phyloP scores from a whole-genome alignment of 1,284 basidiomycete species.

The Ceratobasidium sp. region DNA sequence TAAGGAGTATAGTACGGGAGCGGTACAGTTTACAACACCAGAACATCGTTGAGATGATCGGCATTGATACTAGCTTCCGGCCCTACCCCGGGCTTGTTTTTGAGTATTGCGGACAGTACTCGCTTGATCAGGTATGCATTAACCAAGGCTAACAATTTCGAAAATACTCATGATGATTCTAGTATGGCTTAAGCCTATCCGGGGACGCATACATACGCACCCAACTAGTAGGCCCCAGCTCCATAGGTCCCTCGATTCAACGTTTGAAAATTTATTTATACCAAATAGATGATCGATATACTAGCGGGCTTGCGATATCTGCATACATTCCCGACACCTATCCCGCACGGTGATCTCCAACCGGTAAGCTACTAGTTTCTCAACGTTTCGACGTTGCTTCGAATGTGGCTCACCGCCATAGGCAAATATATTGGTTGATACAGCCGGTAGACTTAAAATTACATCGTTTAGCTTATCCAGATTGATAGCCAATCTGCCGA shows the following conservation, averaged over 20 bases:
- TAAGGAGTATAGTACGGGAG: constrained; percentile 10
- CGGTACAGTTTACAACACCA: constrained; percentile 21
- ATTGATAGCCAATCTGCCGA: neutral
- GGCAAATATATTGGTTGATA: constrained; percentile 20
- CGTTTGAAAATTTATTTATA: neutral
- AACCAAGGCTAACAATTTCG: neutral
- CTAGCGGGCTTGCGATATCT: constrained; percentile 2
- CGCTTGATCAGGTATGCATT: constrained; percentile 2
- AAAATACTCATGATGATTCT: neutral
- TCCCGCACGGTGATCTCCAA: constrained; percentile 18
- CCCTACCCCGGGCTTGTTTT: constrained; percentile 20
- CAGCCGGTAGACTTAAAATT: constrained; percentile 12
- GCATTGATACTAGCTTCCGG: neutral
- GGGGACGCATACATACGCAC: neutral
- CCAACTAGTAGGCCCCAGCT: neutral
- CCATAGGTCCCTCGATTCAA: neutral
- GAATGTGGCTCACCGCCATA: neutral
- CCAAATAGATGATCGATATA: constrained; percentile 3
- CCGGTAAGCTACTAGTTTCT: neutral
- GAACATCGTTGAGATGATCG: constrained; percentile 30
- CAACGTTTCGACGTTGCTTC: neutral
- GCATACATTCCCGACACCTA: constrained; percentile 24
- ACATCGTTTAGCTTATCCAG: constrained; percentile 12
- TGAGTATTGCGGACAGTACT: neutral
- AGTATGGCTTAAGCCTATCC: neutral